Conservation (phyloP, 2,329 filamentous ascomycete genomes). For the Botryotinia convoluta region DNA sequence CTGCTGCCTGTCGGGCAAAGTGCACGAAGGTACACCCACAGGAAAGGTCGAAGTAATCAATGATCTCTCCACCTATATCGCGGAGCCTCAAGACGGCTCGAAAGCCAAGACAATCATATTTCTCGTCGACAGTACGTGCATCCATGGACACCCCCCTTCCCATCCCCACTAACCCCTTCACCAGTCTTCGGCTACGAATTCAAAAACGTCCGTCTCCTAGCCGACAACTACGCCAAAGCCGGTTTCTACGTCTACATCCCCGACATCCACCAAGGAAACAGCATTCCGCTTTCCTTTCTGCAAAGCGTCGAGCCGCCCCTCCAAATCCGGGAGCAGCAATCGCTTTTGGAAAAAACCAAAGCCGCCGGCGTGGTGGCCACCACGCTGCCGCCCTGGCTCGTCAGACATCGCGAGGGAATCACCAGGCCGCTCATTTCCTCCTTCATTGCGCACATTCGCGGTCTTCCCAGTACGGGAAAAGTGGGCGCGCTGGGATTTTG, state of each 20-base stretch:
- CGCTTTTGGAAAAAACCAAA: conserved; percentile 42
- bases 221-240: conserved; percentile 47
- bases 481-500: conserved; percentile 59
- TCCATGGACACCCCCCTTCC: no score
- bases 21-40: conserved; percentile 37
- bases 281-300: conserved; percentile 42
- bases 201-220: conserved; percentile 48
- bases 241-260: conserved; percentile 47
- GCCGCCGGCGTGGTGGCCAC: conserved; percentile 43
- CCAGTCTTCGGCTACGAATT: conserved; percentile 46
- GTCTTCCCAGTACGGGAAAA: conserved; percentile 37
- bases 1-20: not conserved
- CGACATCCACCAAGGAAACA: conserved; percentile 45
- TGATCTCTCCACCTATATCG: conserved; percentile 46
- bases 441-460: conserved; percentile 42
- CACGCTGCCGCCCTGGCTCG: conserved; percentile 44
- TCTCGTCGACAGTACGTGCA: conserved; percentile 47
- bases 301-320: conserved; percentile 45
- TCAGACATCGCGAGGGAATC: conserved; percentile 33
- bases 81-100: conserved; percentile 38
- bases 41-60: conserved; percentile 45
- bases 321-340: conserved; percentile 40
- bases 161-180: not conserved
- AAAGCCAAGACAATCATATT: conserved; percentile 46
- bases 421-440: conserved; percentile 39